phyloP scores from a whole-genome alignment of 2,329 filamentous ascomycete genomes.

The Aspergillus transmontanensis region DNA sequence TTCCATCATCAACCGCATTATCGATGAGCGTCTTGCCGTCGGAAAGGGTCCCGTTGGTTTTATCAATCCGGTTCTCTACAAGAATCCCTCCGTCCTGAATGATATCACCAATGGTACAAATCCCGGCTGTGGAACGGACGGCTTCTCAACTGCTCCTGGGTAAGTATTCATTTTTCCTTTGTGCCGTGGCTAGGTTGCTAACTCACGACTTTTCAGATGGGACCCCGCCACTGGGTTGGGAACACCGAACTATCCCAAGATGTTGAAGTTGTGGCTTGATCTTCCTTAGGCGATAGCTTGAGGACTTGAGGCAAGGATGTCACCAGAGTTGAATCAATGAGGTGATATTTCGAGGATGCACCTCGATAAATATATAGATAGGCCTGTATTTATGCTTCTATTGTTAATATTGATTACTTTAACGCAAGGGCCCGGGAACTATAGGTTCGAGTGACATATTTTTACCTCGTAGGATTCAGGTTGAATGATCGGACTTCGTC shows the following conservation, averaged over 20 bases:
- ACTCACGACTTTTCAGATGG: not conserved
- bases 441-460: too few species aligned
- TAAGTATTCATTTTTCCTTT: not conserved
- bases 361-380: not conserved
- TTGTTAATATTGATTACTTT: not conserved
- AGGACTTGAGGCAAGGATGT: not conserved
- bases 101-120: slow-evolving; percentile 12
- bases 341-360: not conserved
- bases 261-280: slow-evolving; percentile 7
- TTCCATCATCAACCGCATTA: slow-evolving; percentile 12
- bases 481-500: too few species aligned
- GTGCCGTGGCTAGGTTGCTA: not conserved
- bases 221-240: slow-evolving; percentile 9
- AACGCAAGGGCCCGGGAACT: too few species aligned
- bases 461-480: too few species aligned
- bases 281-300: not conserved
- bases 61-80: slow-evolving; percentile 10
- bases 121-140: slow-evolving; percentile 9
- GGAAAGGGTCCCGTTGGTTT: slow-evolving; percentile 10
- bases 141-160: slow-evolving; percentile 10
- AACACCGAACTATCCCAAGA: slow-evolving; percentile 9
- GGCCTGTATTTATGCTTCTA: not conserved
- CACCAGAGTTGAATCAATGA: not conserved
- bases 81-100: slow-evolving; percentile 5
- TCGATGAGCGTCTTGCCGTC: slow-evolving; percentile 8